These are phyloP conservation scores for Salix brachista DNA, from an alignment of 345 rosid species.

Conservation along the genomic window DNA sequence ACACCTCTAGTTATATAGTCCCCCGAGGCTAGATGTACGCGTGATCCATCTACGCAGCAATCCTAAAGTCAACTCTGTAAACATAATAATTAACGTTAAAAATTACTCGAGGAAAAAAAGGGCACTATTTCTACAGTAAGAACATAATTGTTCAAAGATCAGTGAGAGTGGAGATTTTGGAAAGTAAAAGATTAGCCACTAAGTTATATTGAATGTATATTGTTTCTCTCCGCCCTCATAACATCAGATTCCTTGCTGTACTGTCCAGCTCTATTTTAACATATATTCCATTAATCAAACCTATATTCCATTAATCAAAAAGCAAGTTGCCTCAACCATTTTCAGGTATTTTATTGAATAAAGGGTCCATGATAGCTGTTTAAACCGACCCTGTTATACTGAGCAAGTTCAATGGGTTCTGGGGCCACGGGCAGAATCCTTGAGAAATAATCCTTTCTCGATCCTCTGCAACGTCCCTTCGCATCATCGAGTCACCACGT, in stretches of 20 bases:
- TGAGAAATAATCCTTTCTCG: not conserved
- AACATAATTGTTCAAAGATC: not conserved
- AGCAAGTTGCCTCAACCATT: not conserved
- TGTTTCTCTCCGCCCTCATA: not conserved
- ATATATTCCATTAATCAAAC: not conserved
- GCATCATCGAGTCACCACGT: constrained; percentile 11
- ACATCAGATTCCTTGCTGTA: not conserved
- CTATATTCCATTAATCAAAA: not conserved
- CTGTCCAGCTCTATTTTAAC: not conserved
- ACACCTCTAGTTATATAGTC: not conserved
- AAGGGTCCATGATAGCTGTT: not conserved
- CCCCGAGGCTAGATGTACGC: not conserved
- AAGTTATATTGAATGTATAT: not conserved
- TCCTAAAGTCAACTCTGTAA: not conserved
- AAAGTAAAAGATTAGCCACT: not conserved
- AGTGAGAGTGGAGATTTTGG: not conserved
- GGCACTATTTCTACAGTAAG: not conserved
- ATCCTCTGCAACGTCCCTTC: not conserved
- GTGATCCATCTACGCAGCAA: not conserved
- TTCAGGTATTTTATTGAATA: not conserved
- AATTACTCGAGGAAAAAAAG: not conserved
- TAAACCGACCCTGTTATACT: not conserved
- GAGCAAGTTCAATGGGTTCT: not conserved
- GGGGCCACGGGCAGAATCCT: not conserved
- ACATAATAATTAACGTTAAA: not conserved